Base-by-base conservation (phyloP, 768 basidiomycete genomes). In the Podaxis sp. region DNA sequence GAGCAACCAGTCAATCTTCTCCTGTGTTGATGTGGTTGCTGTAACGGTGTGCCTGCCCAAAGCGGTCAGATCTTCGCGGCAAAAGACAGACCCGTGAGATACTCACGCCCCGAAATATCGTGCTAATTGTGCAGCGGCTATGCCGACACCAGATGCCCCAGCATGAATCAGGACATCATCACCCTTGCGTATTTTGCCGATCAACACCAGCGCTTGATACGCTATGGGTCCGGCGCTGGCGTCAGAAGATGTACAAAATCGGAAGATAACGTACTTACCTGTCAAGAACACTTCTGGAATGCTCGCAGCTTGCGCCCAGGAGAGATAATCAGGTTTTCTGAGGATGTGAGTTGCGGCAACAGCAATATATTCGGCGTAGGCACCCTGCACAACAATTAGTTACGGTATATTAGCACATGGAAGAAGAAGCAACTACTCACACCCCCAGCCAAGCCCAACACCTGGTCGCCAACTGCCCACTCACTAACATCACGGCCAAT, bases 221-320 rank as follows among this genome's bases (percentile, higher is more conserved):
- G 81, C 82, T 82, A 66, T 22, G 27, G 62, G 22, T 43, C 17
- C 46, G 46, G 24, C 33, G 22, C 46, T 43, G 37, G 43, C 36
- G 33, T 55, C 56, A 65, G 49, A 43, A 36, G 33, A 29, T 40
- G 47, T 40, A 54, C 19, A 29, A 40, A 24, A 37, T 24, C 52
- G n/a, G n/a, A 27, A 49, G 25, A 12, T 29, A 25, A 13, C 8
- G 8, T 13, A 29, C 77, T 65, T 66, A 87, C 94, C 94, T 59
- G 96, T 97, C 60, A 97, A 76, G 76, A 89, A 96, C 64, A 84
- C 87, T 76, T 98, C 96, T 0, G 93, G 92, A 43, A 97, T 85
- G 66, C 87, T 88, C 13, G 95, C 94, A 8, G 93, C 94, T 69
- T 97, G 87, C 0, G 77, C 80, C 91, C 91, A 96, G 33, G 86